Conservation (phyloP, 306 rosid species). For the Ziziphus jujuba region DNA sequence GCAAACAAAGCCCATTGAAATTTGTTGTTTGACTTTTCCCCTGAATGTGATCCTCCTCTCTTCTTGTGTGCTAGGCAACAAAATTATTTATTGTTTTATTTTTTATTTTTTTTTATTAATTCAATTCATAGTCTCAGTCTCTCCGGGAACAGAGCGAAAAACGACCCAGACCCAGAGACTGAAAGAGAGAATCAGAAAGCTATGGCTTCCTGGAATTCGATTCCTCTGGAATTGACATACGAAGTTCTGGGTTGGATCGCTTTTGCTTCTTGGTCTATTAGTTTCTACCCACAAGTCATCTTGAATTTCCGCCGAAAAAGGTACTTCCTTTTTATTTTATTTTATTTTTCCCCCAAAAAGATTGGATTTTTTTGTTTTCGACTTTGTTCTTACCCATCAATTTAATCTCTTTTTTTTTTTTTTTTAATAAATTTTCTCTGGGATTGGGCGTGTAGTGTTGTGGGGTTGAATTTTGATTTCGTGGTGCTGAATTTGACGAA, state of each 20-base stretch:
- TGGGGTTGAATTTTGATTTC: slow-evolving; percentile 86
- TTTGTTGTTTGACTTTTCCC: too few species aligned
- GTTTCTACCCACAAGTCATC: slow-evolving; percentile 83
- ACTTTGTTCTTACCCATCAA: neutral
- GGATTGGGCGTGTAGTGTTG: slow-evolving; percentile 51
- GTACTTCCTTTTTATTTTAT: slow-evolving; percentile 31
- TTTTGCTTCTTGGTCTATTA: slow-evolving; percentile 65
- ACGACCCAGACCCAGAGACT: neutral
- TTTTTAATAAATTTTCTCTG: neutral
- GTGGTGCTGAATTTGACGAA: slow-evolving; percentile 79
- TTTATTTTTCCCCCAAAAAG: too few species aligned
- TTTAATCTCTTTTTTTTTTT: neutral
- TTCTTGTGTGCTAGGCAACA: too few species aligned
- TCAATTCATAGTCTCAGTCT: neutral
- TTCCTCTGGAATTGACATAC: slow-evolving; percentile 57
- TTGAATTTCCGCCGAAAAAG: slow-evolving; percentile 78
- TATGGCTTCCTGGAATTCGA: slow-evolving; percentile 84
- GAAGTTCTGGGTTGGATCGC: slow-evolving; percentile 77
- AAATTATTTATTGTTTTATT: too few species aligned
- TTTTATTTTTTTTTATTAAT: too few species aligned
- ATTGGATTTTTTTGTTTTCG: neutral
- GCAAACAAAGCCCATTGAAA: too few species aligned
- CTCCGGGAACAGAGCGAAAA: too few species aligned
- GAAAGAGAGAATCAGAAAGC: too few species aligned
- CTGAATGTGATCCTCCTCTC: too few species aligned